Evolutionary conservation across 495 filamentous ascomycete genomes (phyloP).

Genomic region (Lasiosphaeris hirsuta): DNA sequence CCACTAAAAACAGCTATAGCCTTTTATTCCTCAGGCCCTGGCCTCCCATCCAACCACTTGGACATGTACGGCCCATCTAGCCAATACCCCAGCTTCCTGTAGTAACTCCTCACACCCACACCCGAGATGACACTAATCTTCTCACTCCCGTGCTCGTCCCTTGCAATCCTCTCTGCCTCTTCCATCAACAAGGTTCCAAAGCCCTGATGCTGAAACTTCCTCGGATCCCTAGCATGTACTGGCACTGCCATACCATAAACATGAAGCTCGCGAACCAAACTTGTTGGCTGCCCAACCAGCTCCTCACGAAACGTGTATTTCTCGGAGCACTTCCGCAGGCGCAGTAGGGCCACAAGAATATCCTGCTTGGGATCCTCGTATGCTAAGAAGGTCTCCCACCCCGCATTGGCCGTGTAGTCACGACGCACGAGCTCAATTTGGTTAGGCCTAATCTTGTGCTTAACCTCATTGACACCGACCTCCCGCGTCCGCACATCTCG

Average conservation of each 20-base stretch:
- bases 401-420: slow-evolving; percentile 91
- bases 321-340: slow-evolving; percentile 82
- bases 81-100: slow-evolving; percentile 85
- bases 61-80: slow-evolving; percentile 91
- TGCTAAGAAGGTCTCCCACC: slow-evolving; percentile 97
- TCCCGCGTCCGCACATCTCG: slow-evolving; percentile 97
- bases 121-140: slow-evolving; percentile 97
- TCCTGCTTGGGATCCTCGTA: slow-evolving; percentile 99
- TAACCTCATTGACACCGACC: slow-evolving; percentile 97
- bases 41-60: slow-evolving; percentile 56
- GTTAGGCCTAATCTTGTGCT: slow-evolving; percentile 93
- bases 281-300: slow-evolving; percentile 79
- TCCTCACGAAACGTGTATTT: slow-evolving; percentile 90
- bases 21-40: slow-evolving; percentile 18
- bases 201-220: slow-evolving; percentile 97
- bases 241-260: slow-evolving; percentile 96
- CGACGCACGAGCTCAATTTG: slow-evolving; percentile 96
- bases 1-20: background rate
- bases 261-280: slow-evolving; percentile 89
- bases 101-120: slow-evolving; percentile 91
- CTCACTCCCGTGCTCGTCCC: slow-evolving; percentile 84
- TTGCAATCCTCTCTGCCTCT: slow-evolving; percentile 91
- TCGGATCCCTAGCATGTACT: slow-evolving; percentile 85
- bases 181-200: slow-evolving; percentile 97
- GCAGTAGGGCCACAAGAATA: slow-evolving; percentile 88